Conservation (phyloP, 2,329 filamentous ascomycete genomes). For the Elsinoe perseae region DNA sequence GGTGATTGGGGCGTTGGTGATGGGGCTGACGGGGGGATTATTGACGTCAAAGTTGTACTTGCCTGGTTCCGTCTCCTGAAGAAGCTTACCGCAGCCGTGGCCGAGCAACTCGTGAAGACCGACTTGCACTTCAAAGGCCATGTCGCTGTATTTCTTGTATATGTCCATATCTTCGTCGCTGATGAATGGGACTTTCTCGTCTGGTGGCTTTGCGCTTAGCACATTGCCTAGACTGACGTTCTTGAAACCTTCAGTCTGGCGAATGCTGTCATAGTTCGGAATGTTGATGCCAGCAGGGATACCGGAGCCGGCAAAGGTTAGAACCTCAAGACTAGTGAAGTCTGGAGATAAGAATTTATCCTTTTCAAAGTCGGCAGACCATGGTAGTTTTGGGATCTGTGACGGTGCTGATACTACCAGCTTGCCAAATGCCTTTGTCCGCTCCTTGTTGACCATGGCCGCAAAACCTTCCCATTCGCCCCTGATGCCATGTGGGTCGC, state of each 20-base stretch:
- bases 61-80: slow-evolving; percentile 78
- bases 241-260: slow-evolving; percentile 81
- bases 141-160: slow-evolving; percentile 75
- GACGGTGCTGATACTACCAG: slow-evolving; percentile 72
- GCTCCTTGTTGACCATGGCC: slow-evolving; percentile 74
- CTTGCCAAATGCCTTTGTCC: slow-evolving; percentile 78
- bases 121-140: slow-evolving; percentile 90
- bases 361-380: slow-evolving; percentile 85
- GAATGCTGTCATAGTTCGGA: slow-evolving; percentile 65
- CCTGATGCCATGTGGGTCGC: slow-evolving; percentile 47
- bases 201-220: slow-evolving; percentile 78
- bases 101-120: slow-evolving; percentile 84
- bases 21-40: slow-evolving; percentile 72
- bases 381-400: slow-evolving; percentile 84
- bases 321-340: slow-evolving; percentile 87
- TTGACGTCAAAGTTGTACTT: slow-evolving; percentile 80
- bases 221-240: slow-evolving; percentile 93
- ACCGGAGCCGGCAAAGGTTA: slow-evolving; percentile 65
- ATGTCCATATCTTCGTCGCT: slow-evolving; percentile 66
- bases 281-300: slow-evolving; percentile 49
- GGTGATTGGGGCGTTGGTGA: slow-evolving; percentile 67
- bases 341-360: slow-evolving; percentile 92
- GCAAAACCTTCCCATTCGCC: slow-evolving; percentile 49
- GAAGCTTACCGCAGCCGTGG: slow-evolving; percentile 86
- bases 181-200: slow-evolving; percentile 90